Percentiles rank a stretch among this genome's conserved stretches.
phyloP scores from a whole-genome alignment of 768 basidiomycete genomes.

The Tephrocybe sp. region DNA sequence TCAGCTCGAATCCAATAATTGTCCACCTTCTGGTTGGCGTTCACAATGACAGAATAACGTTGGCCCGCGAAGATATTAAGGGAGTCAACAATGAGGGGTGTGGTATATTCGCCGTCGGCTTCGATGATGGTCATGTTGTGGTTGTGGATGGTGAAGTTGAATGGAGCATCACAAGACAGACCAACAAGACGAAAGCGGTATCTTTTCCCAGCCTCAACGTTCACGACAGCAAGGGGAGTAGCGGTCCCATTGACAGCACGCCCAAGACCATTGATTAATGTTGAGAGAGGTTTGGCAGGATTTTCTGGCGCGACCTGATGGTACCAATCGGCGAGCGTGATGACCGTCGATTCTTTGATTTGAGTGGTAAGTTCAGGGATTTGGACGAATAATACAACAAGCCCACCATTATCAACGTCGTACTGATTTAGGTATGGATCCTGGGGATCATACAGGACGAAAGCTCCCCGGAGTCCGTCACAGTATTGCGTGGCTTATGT shows the following conservation, averaged over 20 bases:
- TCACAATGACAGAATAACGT: constrained; percentile 38
- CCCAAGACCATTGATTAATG: constrained; percentile 38
- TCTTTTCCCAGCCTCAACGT: constrained; percentile 29
- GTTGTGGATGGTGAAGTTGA: constrained; percentile 44
- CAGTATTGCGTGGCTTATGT: constrained; percentile 5
- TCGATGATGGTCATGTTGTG: constrained; percentile 23
- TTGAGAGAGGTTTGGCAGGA: constrained; percentile 8
- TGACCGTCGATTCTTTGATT: not conserved
- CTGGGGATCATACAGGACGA: not conserved
- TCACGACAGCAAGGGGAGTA: constrained; percentile 30
- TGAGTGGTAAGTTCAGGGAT: not conserved
- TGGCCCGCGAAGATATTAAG: constrained; percentile 15
- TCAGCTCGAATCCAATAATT: constrained; percentile 53
- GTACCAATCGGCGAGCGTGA: constrained; percentile 1
- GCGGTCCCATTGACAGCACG: constrained; percentile 19
- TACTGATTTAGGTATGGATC: not conserved
- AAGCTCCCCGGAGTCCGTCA: not conserved
- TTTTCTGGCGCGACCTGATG: not conserved
- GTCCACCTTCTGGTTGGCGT: constrained; percentile 40
- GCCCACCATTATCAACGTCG: not conserved
- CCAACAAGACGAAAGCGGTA: constrained; percentile 37
- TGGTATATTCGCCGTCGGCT: constrained; percentile 43
- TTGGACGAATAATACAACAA: not conserved
- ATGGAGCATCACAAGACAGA: constrained; percentile 32
- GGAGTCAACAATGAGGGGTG: constrained; percentile 41